A percentile compares a stretch with the other conserved stretches of the same genome.
These are phyloP conservation scores for Xenosphaeropsis pyriputrescens DNA, from an alignment of 2,329 filamentous ascomycete genomes.

Conservation along the genomic window DNA sequence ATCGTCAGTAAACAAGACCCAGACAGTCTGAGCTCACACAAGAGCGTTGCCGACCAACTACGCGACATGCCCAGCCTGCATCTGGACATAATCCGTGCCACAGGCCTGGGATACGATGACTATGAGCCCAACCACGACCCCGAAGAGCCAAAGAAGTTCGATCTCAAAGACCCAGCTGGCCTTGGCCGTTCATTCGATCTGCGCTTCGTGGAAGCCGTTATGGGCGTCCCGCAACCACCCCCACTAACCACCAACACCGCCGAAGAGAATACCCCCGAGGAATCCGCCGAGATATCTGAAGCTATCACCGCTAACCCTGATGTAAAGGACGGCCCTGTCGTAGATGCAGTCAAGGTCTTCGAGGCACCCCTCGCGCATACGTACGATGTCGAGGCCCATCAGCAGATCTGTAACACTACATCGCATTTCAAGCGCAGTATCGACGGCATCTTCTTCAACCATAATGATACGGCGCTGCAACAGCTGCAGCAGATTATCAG, in stretches of 20 bases:
- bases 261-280: not conserved
- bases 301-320: not conserved
- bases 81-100: slow-evolving; percentile 14
- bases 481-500: slow-evolving; percentile 16
- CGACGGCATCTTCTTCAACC: slow-evolving; percentile 17
- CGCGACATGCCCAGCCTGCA: slow-evolving; percentile 11
- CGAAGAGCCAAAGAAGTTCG: slow-evolving; percentile 9
- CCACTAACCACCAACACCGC: not conserved
- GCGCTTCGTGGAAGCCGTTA: slow-evolving; percentile 17
- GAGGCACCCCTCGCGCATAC: slow-evolving; percentile 1
- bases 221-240: slow-evolving; percentile 3
- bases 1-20: slow-evolving; percentile 10
- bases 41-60: slow-evolving; percentile 16
- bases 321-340: not conserved
- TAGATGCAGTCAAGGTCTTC: not conserved
- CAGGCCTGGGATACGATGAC: slow-evolving; percentile 18
- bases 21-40: slow-evolving; percentile 4
- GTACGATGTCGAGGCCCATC: slow-evolving; percentile 16
- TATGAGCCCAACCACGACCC: slow-evolving; percentile 8
- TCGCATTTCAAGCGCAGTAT: slow-evolving; percentile 15
- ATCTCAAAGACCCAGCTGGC: slow-evolving; percentile 12
- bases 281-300: not conserved
- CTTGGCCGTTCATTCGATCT: slow-evolving; percentile 14
- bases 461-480: slow-evolving; percentile 15
- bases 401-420: slow-evolving; percentile 14